phyloP scores from a whole-genome alignment of 805 yeast genomes.

The Zygoascus flipseniorum region DNA sequence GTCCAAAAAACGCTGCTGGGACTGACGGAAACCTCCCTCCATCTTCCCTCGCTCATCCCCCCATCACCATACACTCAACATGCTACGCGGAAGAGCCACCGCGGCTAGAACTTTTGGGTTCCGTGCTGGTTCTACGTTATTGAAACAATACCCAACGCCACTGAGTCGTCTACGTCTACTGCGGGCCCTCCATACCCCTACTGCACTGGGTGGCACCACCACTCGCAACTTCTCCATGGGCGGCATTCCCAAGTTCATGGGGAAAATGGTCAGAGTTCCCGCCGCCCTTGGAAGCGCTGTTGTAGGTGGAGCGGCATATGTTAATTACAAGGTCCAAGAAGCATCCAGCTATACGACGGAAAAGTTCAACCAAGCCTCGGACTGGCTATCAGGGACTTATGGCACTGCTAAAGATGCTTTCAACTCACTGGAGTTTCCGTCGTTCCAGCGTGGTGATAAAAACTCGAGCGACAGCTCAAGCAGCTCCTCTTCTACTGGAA shows the following conservation, averaged over 20 bases:
- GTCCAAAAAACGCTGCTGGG: not conserved
- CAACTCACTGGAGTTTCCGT: conserved; percentile 27
- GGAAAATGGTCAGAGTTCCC: conserved; percentile 35
- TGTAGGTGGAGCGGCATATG: conserved; percentile 91
- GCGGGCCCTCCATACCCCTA: not conserved
- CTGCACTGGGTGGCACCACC: not conserved
- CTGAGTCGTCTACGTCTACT: not conserved
- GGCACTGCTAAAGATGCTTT: conserved; percentile 46
- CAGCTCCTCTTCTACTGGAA: conserved; percentile 23
- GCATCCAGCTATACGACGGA: conserved; percentile 67
- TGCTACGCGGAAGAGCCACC: not conserved
- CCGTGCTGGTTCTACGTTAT: conserved; percentile 2
- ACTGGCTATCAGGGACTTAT: conserved; percentile 27
- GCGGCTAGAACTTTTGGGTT: not conserved
- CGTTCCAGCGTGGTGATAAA: conserved; percentile 12
- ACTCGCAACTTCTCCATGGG: conserved; percentile 9
- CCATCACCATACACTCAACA: not conserved
- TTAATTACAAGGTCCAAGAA: conserved; percentile 86
- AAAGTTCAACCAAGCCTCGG: conserved; percentile 53
- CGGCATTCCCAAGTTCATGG: conserved; percentile 17
- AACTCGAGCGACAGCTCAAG: conserved; percentile 17
- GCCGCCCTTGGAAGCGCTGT: conserved; percentile 86
- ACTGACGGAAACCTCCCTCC: not conserved
- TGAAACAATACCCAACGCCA: conserved; percentile 1
- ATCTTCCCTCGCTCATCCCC: not conserved